phyloP scores from a whole-genome alignment of 2,329 filamentous ascomycete genomes.

The Botrytis deweyae region DNA sequence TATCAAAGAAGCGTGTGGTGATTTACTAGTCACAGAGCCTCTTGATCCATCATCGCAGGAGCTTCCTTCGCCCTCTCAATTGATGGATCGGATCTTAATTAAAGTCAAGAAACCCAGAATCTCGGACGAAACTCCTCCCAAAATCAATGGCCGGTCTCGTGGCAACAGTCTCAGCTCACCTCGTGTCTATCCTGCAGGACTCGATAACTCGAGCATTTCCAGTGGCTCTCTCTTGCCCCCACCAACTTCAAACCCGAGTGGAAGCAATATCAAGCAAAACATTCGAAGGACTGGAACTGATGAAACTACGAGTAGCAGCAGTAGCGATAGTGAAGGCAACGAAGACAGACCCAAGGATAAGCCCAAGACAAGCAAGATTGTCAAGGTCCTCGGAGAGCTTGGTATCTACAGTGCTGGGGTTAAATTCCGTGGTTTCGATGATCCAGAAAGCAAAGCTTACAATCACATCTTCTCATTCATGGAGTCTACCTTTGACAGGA shows the following conservation, averaged over 20 bases:
- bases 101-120: conserved; percentile 82
- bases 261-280: conserved; percentile 27
- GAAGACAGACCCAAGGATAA: conserved; percentile 57
- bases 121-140: conserved; percentile 40
- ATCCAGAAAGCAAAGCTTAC: conserved; percentile 75
- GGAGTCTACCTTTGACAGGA: conserved; percentile 80
- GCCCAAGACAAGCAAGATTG: conserved; percentile 76
- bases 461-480: conserved; percentile 97
- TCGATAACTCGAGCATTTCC: conserved; percentile 57
- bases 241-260: neutral
- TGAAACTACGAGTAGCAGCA: conserved; percentile 67
- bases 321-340: conserved; percentile 65
- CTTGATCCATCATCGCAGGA: conserved; percentile 65
- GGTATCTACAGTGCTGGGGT: conserved; percentile 74
- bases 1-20: conserved; percentile 80
- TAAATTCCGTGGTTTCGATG: conserved; percentile 81
- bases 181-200: conserved; percentile 60
- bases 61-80: conserved; percentile 81
- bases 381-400: conserved; percentile 76
- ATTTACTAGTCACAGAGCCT: conserved; percentile 74
- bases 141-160: conserved; percentile 52
- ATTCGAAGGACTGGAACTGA: conserved; percentile 44
- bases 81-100: conserved; percentile 81
- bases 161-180: conserved; percentile 77
- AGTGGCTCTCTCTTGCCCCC: conserved; percentile 52